Base-by-base conservation (phyloP, 495 filamentous ascomycete species). In the Sabuloglossum arenarium region DNA sequence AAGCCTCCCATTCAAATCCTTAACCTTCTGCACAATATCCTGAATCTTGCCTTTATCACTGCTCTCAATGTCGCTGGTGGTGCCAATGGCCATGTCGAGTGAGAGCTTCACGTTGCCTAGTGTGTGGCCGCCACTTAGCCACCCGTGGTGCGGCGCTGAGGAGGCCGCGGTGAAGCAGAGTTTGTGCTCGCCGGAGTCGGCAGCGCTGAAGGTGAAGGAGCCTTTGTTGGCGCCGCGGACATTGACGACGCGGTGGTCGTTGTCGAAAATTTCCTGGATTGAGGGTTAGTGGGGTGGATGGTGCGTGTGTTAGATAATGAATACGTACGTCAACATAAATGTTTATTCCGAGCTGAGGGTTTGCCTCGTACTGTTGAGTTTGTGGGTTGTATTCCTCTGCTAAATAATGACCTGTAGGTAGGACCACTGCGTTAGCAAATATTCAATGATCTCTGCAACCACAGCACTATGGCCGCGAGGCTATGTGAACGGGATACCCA, bases 121-220 rank as follows among this genome's bases (percentile, higher is more conserved):
- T 46, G 80, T 73, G 31, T 73, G 65, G 16, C 71, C 66, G n/a
- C 73, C 72, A 42, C 73, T 78, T 53, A 94, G 73, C 85, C 86
- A 93, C 61, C 78, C 81, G 0, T 71, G 71, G 34, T 76, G 73
- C 52, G 72, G 74, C 62, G 60, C 70, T 27, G 74, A 71, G 56
- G 80, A 82, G 32, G 82, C 80, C 9, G 89, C 86, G 27, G 80
- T 86, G 70, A 97, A 89, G 75, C 91, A 98, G 67, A 98, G 79
- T 62, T 79, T 80, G 79, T 98, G 91, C 67, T 93, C 85, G 65
- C 91, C 91, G 3, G 85, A 78, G 64, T 96, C 93, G 60, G 87
- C 86, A 39, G 93, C 87, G 55, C 80, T 88, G 81, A 98, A 97
- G 60, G 91, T 96, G 76, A 97, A 96, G 63, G 84, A 84, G 59